Percentiles rank a stretch among this genome's conserved stretches.
These are phyloP conservation scores for Geotrichum cucujoidarum DNA, from an alignment of 1,139 yeast genomes.

Conservation along the genomic window DNA sequence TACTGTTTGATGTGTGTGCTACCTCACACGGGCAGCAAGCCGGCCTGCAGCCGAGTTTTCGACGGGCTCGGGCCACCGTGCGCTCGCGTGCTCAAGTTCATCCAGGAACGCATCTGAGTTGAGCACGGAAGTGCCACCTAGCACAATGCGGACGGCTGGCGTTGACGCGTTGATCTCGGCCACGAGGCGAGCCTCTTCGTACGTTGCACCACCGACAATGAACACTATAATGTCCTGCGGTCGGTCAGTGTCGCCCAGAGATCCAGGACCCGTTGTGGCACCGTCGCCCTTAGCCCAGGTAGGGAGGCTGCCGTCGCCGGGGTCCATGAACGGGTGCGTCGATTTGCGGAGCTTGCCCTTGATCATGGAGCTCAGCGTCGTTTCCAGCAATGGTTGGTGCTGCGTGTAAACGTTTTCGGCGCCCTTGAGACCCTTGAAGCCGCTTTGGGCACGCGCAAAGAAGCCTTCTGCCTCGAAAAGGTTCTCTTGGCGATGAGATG, in stretches of 20 bases:
- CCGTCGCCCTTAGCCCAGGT: constrained; percentile 26
- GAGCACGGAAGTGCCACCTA: constrained; percentile 74
- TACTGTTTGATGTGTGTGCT: too few relatives aligned
- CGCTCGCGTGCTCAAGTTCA: constrained; percentile 29
- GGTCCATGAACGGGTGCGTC: constrained; percentile 45
- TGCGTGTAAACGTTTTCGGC: constrained; percentile 60
- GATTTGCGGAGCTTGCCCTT: constrained; percentile 47
- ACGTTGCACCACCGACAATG: constrained; percentile 86
- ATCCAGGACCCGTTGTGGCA: constrained; percentile 32
- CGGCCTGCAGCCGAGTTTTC: constrained; percentile 20
- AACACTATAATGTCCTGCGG: constrained; percentile 77
- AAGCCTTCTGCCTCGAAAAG: constrained; percentile 41
- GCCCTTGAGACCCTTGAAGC: constrained; percentile 43
- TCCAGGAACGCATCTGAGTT: constrained; percentile 56
- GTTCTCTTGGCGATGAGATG: constrained; percentile 43
- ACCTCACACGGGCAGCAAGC: constrained; percentile 21
- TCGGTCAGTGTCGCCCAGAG: constrained; percentile 27
- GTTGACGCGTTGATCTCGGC: constrained; percentile 60
- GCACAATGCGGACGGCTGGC: constrained; percentile 50
- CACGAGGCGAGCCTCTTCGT: constrained; percentile 82
- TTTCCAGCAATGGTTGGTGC: constrained; percentile 70
- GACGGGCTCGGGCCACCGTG: constrained; percentile 26
- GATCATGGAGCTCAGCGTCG: constrained; percentile 46
- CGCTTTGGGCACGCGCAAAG: constrained; percentile 42
- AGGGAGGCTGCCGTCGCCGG: constrained; percentile 36